Conservation (phyloP, 2,329 filamentous ascomycete genomes). For the Ceratocystis albifundus region DNA sequence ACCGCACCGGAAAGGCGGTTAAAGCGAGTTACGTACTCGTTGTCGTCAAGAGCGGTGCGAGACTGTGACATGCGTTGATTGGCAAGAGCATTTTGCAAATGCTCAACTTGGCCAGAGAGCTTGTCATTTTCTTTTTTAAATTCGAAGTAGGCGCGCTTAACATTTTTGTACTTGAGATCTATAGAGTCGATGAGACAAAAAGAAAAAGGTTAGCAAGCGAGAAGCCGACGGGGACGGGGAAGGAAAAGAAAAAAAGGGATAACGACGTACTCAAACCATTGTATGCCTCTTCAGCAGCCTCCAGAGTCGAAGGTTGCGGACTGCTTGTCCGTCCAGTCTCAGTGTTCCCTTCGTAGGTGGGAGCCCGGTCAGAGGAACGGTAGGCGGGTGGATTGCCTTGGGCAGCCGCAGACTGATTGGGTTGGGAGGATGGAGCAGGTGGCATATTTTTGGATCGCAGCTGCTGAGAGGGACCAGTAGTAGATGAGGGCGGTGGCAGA, state of each 20-base stretch:
- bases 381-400: constrained; percentile 15
- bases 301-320: constrained; percentile 40
- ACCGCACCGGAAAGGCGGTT: constrained; percentile 85
- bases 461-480: not conserved
- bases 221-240: constrained; percentile 7
- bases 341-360: constrained; percentile 36
- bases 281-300: constrained; percentile 43
- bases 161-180: constrained; percentile 96
- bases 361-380: constrained; percentile 14
- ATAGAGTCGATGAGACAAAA: not conserved
- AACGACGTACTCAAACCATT: constrained; percentile 44
- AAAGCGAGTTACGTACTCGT: constrained; percentile 81
- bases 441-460: constrained; percentile 14
- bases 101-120: constrained; percentile 67
- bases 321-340: constrained; percentile 43
- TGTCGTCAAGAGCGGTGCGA: constrained; percentile 87
- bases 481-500: not conserved
- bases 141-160: constrained; percentile 95
- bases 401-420: constrained; percentile 2
- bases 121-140: constrained; percentile 85
- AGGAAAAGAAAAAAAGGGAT: constrained; percentile 16
- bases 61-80: constrained; percentile 93
- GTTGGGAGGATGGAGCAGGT: constrained; percentile 13
- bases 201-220: constrained; percentile 23
- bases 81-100: constrained; percentile 92